Evolutionary conservation across 1,284 basidiomycete genomes (phyloP).

Genomic region (Malassezia slooffiae): DNA sequence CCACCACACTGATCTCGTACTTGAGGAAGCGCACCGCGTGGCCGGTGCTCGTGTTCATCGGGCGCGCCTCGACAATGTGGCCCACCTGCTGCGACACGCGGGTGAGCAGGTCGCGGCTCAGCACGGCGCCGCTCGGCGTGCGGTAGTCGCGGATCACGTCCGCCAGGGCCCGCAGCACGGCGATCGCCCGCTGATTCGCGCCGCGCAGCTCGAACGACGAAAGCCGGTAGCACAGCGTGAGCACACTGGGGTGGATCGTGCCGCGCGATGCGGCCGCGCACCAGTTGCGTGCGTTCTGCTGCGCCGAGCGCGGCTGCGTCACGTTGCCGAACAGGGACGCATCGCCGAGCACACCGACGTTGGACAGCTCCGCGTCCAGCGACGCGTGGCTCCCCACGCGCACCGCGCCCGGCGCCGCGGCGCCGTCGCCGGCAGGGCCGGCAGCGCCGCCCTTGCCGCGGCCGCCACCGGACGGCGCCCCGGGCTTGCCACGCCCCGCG

Average conservation of each 20-base stretch:
- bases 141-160: conserved; percentile 43
- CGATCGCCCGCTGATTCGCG: conserved; percentile 39
- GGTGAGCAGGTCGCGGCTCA: conserved; percentile 39
- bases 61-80: conserved; percentile 71
- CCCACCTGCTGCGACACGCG: conserved; percentile 61
- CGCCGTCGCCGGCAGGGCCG: not conserved
- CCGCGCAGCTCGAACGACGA: conserved; percentile 38
- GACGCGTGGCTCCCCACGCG: not conserved
- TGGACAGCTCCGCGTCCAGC: conserved; percentile 13
- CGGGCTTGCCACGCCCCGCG: not conserved
- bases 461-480: too few species aligned
- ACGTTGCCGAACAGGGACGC: conserved; percentile 40
- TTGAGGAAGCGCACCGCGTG: conserved; percentile 91
- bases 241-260: conserved; percentile 39
- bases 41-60: conserved; percentile 89
- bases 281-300: conserved; percentile 21
- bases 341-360: conserved; percentile 15
- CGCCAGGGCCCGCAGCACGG: conserved; percentile 34
- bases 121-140: conserved; percentile 37
- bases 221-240: conserved; percentile 30
- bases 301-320: conserved; percentile 22
- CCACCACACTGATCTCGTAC: conserved; percentile 81
- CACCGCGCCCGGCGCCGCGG: conserved; percentile 6
- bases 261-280: conserved; percentile 23
- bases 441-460: not conserved